Base-by-base conservation (phyloP, 2,329 filamentous ascomycete genomes). In the Arthrobotrys megalospora region DNA sequence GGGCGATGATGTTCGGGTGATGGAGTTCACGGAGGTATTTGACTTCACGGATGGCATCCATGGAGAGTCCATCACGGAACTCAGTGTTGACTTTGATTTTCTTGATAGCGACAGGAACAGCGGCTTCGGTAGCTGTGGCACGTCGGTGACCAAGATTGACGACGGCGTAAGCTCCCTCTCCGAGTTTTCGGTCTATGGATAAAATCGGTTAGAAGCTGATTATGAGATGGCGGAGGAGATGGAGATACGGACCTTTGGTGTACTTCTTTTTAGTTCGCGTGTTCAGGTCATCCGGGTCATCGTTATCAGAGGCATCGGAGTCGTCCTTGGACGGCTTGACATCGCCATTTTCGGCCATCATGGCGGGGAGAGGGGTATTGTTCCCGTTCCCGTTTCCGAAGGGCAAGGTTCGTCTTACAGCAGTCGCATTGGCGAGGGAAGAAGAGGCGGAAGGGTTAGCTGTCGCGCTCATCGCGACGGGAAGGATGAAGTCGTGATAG, bases 121-220 rank as follows among this genome's bases (percentile, higher is more conserved):
- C 88, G 5, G 93, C 91, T 81, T 96, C 90, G 81, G 86, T 86
- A 10, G 60, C 34, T 7, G 75, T 78, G 76, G 86, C 84, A 80
- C 91, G 89, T 53, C 96, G 88, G 85, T 95, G 92, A 65, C 94
- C 96, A 66, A 94, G 90, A 86, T 94, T 97, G 82, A 99, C 96
- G 82, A 96, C 91, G 83, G 96, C 96, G 84, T 99, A 99, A 80
- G 96, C 98, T 86, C 96, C 96, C 85, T 97, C 93, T 84, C 96
- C 96, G 77, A 99, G 90, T 83, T 96, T 96, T 84, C 92, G 94
- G 83, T 93, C 93, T 93, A 81, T 58, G 66, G 55, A n/a, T 16
- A 5, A 14, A 24, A 53, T 48, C 47, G 21, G 32, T 14, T 8
- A 32, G 38, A 34, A 50, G 6, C 6, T n/a, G 34, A 66, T 32